Base-by-base conservation (phyloP, 2,329 filamentous ascomycete species). In the Aaosphaeria arxii region DNA sequence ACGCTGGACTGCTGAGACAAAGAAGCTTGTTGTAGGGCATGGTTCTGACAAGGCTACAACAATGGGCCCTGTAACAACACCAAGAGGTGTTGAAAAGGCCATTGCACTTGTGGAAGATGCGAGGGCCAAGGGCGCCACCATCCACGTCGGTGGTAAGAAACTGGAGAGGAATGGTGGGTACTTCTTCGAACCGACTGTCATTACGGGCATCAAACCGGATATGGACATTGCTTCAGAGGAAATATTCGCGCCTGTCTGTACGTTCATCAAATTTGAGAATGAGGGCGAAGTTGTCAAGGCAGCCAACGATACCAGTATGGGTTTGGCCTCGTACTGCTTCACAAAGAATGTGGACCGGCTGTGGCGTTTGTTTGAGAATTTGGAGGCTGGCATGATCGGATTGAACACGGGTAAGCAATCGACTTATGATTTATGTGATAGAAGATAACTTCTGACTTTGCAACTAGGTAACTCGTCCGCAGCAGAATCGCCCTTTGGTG, bases 341-440 rank as follows among this genome's bases (percentile, higher is more conserved):
- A 87, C 84, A 1, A 85, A 85, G 71, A 82, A 86, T 57, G 71
- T 87, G 5, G 82, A 86, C 60, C 80, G 84, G 0, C 75, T 82
- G 44, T 86, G 84, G 80, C 74, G 85, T 49, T 69, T 87, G 61
- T 71, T 87, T 48, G 84, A 88, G 73, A 84, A 81, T 54, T 64
- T 88, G 32, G 83, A 87, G 62, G 84, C 84, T 4, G 84, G 84
- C 4, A 87, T 87, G 84, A 83, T 87, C 59, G 84, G 84, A 11
- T 71, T 85, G 70, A 85, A 85, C 56, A 82, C 79, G 47, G 78
- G 81, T 74, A 59, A 59, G 66, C 50, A 7, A 11, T 5, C 30
- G n/a, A 5, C 7, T 9, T n/a, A 9, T 31, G 6, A 7, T 2
- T 17, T 11, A 39, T 40, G 4, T 13, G 6, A 24, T 24, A 24